Base-by-base conservation (phyloP, 2,329 filamentous ascomycete genomes). In the Thyridium curvatum region DNA sequence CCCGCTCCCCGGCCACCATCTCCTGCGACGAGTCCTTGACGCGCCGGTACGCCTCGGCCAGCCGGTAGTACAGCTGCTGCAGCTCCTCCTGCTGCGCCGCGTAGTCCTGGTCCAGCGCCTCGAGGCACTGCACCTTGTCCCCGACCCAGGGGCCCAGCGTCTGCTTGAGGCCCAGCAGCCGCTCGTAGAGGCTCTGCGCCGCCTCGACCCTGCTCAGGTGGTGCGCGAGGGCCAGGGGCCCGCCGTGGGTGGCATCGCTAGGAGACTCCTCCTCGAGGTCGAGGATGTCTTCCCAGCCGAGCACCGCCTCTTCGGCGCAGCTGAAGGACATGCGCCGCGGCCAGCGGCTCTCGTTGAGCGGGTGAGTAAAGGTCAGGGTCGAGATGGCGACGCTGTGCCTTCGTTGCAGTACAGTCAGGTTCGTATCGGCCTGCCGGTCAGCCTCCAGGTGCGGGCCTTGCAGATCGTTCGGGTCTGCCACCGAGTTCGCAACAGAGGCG, bases 241-340 rank as follows among this genome's bases (percentile, higher is more conserved):
- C 32, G 9, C 34, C 41, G 17, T 16, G 21, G 13, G n/a, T 16
- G 21, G 4, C 18, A 54, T 9, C 65, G 56, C 14, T 46, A 47
- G n/a, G 41, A 29, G 38, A 31, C 14, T 64, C 58, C 26, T 62
- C 56, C 4, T 52, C 44, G 2, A 71, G 44, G 39, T 65, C 62
- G 4, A 67, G 58, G 18, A 82, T 59, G 35, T 76, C 71, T 5
- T 74, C 65, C 84, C 84, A 89, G 13, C 64, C 68, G 2, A 89
- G 62, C 8, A 90, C 64, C n/a, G 80, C 84, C 43, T 88, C 82
- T 60, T 86, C 84, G 2, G 82, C 85, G 33, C 82, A 72, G 41
- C 82, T 80, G 56, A 90, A 90, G 4, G 84, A 89, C 46, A 90
- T 69, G 32, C 84, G 76, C 2, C 84, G 78, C 1, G 84, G 77